A percentile compares a stretch with the other conserved stretches of the same genome.
These are phyloP conservation scores for Silene uniflora DNA, from an alignment of 148 eudicot genomes.

Conservation along the genomic window DNA sequence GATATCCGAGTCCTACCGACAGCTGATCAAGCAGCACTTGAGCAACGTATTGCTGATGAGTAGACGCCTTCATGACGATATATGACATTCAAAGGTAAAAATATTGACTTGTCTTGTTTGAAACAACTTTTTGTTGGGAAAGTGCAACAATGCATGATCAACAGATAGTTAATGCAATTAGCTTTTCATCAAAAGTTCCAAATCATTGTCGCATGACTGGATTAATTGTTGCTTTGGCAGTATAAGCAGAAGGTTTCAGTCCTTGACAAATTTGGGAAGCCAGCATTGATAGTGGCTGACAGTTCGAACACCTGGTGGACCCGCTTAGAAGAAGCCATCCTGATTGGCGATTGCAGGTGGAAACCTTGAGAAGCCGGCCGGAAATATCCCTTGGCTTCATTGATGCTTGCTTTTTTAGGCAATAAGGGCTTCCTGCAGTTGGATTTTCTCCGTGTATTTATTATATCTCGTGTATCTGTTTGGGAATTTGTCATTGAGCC, in stretches of 20 bases:
- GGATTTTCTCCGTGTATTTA: background rate
- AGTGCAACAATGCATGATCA: no score
- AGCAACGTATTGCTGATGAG: conserved; percentile 76
- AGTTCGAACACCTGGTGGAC: conserved; percentile 87
- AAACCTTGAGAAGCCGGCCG: conserved; percentile 62
- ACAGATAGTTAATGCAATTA: no score
- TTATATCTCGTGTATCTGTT: background rate
- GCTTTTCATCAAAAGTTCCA: no score
- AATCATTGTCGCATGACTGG: conserved; percentile 15
- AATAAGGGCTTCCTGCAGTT: conserved; percentile 59
- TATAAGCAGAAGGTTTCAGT: conserved; percentile 65
- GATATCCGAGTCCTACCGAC: no score
- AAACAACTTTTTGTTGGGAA: background rate
- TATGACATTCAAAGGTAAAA: conserved; percentile 40
- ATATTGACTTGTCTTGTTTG: background rate
- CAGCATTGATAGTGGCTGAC: no score
- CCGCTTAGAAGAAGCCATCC: conserved; percentile 62
- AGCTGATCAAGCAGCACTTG: no score
- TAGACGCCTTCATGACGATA: conserved; percentile 73
- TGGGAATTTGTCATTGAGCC: no score
- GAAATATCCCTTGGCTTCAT: conserved; percentile 75
- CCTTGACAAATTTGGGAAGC: conserved; percentile 64
- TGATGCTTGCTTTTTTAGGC: no score
- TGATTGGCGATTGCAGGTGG: conserved; percentile 52
- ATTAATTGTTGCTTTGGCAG: conserved; percentile 36